Evolutionary conservation across 345 rosid genomes (phyloP).

Genomic region (Corymbia maculata): DNA sequence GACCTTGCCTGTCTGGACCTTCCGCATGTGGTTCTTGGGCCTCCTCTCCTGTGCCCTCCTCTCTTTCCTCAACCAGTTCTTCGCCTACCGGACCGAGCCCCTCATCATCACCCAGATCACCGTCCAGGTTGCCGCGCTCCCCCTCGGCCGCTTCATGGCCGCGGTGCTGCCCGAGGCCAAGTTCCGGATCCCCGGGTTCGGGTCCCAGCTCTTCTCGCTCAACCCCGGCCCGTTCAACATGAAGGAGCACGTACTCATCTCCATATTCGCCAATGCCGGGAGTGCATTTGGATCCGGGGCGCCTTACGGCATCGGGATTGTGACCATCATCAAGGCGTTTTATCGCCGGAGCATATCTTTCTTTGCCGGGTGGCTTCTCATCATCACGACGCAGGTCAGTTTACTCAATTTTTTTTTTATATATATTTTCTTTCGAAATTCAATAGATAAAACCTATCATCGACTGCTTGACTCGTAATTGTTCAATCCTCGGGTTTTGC

Average conservation of each 20-base stretch:
- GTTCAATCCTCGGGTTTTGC: neutral
- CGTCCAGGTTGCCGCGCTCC: slow-evolving; percentile 70
- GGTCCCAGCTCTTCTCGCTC: slow-evolving; percentile 44
- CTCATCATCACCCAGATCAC: slow-evolving; percentile 74
- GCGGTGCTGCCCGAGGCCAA: slow-evolving; percentile 39
- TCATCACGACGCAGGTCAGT: slow-evolving; percentile 70
- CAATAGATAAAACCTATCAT: neutral
- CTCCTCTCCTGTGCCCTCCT: slow-evolving; percentile 56
- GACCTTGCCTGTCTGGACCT: slow-evolving; percentile 76
- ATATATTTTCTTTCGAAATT: neutral
- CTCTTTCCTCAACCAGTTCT: slow-evolving; percentile 78
- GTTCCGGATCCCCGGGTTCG: slow-evolving; percentile 54
- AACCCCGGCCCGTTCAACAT: slow-evolving; percentile 84
- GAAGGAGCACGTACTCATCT: slow-evolving; percentile 78
- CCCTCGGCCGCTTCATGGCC: slow-evolving; percentile 66
- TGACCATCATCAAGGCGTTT: slow-evolving; percentile 65
- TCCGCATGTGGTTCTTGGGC: slow-evolving; percentile 83
- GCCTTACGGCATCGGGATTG: slow-evolving; percentile 62
- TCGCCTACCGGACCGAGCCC: slow-evolving; percentile 77
- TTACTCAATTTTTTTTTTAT: neutral
- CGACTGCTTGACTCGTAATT: neutral
- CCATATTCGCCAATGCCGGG: slow-evolving; percentile 83
- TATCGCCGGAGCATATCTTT: slow-evolving; percentile 55
- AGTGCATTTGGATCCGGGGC: slow-evolving; percentile 70
- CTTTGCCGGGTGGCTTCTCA: slow-evolving; percentile 76